These are phyloP conservation scores for Pleoardoris graminearum DNA, from an alignment of 2,329 filamentous ascomycete genomes.

Conservation along the genomic window DNA sequence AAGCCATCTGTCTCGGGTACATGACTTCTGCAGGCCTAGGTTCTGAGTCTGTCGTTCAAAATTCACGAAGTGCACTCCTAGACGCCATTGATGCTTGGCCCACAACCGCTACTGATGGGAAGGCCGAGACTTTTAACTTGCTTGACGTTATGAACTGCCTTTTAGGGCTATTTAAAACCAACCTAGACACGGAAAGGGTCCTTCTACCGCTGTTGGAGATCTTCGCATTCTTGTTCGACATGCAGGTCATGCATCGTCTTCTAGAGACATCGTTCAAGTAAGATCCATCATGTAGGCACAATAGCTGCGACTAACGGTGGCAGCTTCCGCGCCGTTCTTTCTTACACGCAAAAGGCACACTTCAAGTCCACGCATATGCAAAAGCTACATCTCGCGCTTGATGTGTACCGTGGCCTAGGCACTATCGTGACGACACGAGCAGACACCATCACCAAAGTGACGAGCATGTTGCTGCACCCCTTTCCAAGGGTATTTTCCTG, in stretches of 20 bases:
- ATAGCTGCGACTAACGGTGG: constrained; percentile 10
- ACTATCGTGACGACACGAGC: constrained; percentile 54
- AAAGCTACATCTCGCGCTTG: constrained; percentile 78
- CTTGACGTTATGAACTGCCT: constrained; percentile 31
- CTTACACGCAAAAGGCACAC: constrained; percentile 74
- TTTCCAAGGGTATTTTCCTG: constrained; percentile 67
- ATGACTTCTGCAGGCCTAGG: constrained; percentile 77
- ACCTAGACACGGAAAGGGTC: constrained; percentile 64
- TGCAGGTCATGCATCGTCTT: constrained; percentile 48
- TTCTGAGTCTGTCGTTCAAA: constrained; percentile 73
- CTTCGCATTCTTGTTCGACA: constrained; percentile 67
- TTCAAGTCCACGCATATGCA: constrained; percentile 82
- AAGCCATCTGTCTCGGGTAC: constrained; percentile 65
- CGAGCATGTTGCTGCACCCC: constrained; percentile 75
- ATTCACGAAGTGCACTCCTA: constrained; percentile 67
- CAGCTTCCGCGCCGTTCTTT: constrained; percentile 64
- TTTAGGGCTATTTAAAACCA: constrained; percentile 33
- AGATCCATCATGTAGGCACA: constrained; percentile 24
- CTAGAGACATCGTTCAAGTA: constrained; percentile 58
- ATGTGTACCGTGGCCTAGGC: constrained; percentile 74
- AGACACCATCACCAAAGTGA: constrained; percentile 69
- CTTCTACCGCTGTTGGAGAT: constrained; percentile 77
- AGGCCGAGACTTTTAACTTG: constrained; percentile 23
- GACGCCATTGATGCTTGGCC: constrained; percentile 43
- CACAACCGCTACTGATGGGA: neutral